Evolutionary conservation across 257 asterid species (phyloP).

Genomic region (Capsicum pubescens): DNA sequence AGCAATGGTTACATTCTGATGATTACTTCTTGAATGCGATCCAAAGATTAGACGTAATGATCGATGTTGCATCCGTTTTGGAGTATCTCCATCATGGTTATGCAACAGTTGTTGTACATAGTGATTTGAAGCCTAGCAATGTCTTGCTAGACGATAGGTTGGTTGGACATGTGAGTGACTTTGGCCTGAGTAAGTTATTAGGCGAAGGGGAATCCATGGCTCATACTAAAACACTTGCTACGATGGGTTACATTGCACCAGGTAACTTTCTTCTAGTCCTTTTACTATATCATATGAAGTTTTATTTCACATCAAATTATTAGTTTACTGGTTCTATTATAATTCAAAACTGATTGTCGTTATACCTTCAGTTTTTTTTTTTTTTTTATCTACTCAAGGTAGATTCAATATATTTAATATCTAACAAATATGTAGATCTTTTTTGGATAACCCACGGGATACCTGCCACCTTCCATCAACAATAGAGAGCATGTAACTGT

Average conservation of each 20-base stretch:
- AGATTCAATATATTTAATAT: too few species aligned
- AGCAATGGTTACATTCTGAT: background rate
- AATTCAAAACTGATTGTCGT: too few species aligned
- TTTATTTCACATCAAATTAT: background rate
- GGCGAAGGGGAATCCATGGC: background rate
- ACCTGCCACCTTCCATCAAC: too few species aligned
- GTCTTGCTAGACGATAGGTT: background rate
- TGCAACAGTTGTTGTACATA: background rate
- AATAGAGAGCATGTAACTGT: too few species aligned
- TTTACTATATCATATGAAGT: background rate
- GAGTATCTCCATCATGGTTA: constrained; percentile 25
- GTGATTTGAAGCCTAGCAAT: background rate
- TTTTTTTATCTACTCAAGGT: too few species aligned
- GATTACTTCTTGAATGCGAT: background rate
- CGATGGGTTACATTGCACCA: constrained; percentile 4
- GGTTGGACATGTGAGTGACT: constrained; percentile 21
- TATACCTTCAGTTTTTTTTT: background rate
- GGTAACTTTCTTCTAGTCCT: background rate
- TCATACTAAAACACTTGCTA: constrained; percentile 9
- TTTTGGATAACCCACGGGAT: too few species aligned
- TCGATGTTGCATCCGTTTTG: background rate
- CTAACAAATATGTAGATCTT: too few species aligned
- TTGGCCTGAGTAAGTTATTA: background rate
- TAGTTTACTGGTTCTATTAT: too few species aligned
- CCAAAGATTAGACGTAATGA: background rate